Percentiles rank a stretch among this genome's conserved stretches.
phyloP scores from a whole-genome alignment of 495 filamentous ascomycete species.

The Lasiosphaeria hispida region DNA sequence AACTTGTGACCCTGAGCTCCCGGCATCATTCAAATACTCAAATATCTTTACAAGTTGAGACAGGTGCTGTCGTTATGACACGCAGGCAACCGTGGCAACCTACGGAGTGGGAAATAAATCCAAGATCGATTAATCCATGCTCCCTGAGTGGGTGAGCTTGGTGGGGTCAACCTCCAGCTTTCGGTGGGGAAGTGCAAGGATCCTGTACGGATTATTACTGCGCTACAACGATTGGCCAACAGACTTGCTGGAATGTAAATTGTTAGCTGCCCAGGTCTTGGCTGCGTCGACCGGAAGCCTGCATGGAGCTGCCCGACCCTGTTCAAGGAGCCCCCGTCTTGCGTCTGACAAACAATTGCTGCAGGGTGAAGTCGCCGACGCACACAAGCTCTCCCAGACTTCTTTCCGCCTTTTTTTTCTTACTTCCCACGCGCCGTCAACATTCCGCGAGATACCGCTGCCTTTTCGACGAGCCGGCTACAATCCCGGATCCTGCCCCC shows the following conservation, averaged over 20 bases:
- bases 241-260: neutral
- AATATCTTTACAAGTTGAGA: neutral
- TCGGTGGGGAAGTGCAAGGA: constrained; percentile 5
- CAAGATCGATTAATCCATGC: neutral
- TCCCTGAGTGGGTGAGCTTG: neutral
- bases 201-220: neutral
- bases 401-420: neutral
- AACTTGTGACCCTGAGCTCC: too few species aligned
- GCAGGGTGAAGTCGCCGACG: neutral
- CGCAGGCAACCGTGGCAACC: too few species aligned
- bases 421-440: neutral
- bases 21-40: neutral
- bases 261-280: neutral
- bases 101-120: neutral
- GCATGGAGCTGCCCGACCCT: constrained; percentile 8
- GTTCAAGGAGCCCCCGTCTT: constrained; percentile 1
- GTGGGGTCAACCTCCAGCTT: constrained; percentile 7
- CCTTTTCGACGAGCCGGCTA: too few species aligned
- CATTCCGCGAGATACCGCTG: too few species aligned
- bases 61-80: neutral
- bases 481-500: neutral
- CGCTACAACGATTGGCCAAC: neutral
- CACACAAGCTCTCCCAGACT: too few species aligned
- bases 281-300: constrained; percentile 7
- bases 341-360: neutral